Evolutionary conservation across 768 basidiomycete genomes (phyloP).

Genomic region (Lyophyllum shimeji): DNA sequence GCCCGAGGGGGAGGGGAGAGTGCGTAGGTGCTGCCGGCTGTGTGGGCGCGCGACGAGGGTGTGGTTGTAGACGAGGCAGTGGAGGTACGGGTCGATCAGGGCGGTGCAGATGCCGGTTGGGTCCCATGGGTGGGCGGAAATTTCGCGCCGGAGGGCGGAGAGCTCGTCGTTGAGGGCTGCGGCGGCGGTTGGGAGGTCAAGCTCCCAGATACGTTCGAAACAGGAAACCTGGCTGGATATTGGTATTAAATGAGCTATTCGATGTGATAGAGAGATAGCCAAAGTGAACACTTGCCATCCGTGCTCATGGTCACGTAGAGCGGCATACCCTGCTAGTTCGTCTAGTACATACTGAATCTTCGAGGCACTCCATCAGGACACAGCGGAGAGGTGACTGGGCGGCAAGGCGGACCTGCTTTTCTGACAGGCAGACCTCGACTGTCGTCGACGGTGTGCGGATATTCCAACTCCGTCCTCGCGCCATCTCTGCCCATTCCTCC

Average conservation of each 20-base stretch:
- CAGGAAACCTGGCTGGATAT: slow-evolving; percentile 50
- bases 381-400: not conserved
- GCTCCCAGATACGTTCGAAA: slow-evolving; percentile 57
- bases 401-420: slow-evolving; percentile 35
- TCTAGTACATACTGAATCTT: slow-evolving; percentile 50
- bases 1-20: slow-evolving; percentile 28
- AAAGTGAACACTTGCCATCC: slow-evolving; percentile 31
- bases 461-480: slow-evolving; percentile 25
- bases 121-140: slow-evolving; percentile 4
- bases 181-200: slow-evolving; percentile 22
- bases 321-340: slow-evolving; percentile 46
- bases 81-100: slow-evolving; percentile 40
- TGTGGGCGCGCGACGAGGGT: slow-evolving; percentile 35
- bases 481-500: slow-evolving; percentile 31
- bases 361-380: not conserved
- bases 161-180: slow-evolving; percentile 23
- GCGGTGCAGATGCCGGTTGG: slow-evolving; percentile 21
- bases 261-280: not conserved
- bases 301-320: slow-evolving; percentile 35
- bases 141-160: slow-evolving; percentile 16
- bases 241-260: not conserved
- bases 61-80: slow-evolving; percentile 38
- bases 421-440: slow-evolving; percentile 33
- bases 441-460: slow-evolving; percentile 35
- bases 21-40: slow-evolving; percentile 16